Base-by-base conservation (phyloP, 495 filamentous ascomycete species). In the Bombardia bombarda region DNA sequence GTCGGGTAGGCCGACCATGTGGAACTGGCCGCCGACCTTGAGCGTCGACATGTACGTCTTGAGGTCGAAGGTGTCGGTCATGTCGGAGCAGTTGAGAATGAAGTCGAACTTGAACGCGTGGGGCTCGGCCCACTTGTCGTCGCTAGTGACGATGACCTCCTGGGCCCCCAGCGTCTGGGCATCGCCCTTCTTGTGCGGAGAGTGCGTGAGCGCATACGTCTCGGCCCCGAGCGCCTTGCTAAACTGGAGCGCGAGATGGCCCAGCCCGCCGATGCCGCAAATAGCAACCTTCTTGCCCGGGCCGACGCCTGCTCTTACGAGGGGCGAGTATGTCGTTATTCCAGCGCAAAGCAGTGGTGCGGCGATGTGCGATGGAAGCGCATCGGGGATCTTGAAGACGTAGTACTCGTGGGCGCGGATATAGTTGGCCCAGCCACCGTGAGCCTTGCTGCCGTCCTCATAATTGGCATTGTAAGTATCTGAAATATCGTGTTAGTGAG, bases 331-430 rank as follows among this genome's bases (percentile, higher is more conserved):
- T 2, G 75, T 75, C 2, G 86, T 90, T 24, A 89, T 53, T 30
- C 86, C 85, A 20, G 83, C 84, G 57, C 87, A 93, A 46, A 90
- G 72, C 70, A 88, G 81, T 0, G 87, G 87, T 7, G 83, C 87
- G 4, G 82, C 86, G 3, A 77, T 54, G 35, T 72, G 66, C 14
- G 69, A 78, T 3, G 75, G 62, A 25, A 90, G 71, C 2, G 66
- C 69, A 32, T 84, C 79, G 3, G 84, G 86, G 44, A 90, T 86
- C n/a, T 74, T 73, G 66, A 88, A 86, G 25, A 71, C 70, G 53
- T 79, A 88, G 67, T 84, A 82, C 59, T 87, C 78, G 58, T 87
- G 86, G 0, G 80, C 81, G 23, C 86, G 77, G 35, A 87, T 73
- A 51, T 90, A 80, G 22, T 52, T 61, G 7, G 66, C 50, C 41